Conservation (phyloP, 805 yeast species). For the Starmerella bombicola region DNA sequence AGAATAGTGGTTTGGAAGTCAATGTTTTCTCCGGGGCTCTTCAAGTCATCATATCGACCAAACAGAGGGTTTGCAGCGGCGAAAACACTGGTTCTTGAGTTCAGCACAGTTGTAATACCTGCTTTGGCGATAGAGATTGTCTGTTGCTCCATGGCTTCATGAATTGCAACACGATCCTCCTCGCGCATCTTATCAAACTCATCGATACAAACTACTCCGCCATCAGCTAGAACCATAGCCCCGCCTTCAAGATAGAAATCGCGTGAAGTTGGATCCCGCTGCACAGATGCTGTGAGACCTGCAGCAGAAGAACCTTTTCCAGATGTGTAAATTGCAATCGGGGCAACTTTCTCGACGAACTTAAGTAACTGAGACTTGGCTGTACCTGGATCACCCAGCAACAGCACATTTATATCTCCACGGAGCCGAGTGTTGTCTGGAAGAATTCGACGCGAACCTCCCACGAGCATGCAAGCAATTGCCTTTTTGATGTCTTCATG, state of each 20-base stretch:
- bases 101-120: slow-evolving; percentile 91
- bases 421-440: slow-evolving; percentile 95
- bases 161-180: slow-evolving; percentile 96
- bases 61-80: slow-evolving; percentile 98
- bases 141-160: slow-evolving; percentile 99
- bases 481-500: slow-evolving; percentile 86
- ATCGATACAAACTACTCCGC: slow-evolving; percentile 98
- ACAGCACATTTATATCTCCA: slow-evolving; percentile 89
- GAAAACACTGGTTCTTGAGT: slow-evolving; percentile 88
- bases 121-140: slow-evolving; percentile 98
- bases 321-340: slow-evolving; percentile 89
- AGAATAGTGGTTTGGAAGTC: slow-evolving; percentile 95
- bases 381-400: slow-evolving; percentile 98
- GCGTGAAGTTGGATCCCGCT: slow-evolving; percentile 70
- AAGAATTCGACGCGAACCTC: slow-evolving; percentile 81
- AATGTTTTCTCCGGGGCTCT: slow-evolving; percentile 94
- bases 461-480: slow-evolving; percentile 79
- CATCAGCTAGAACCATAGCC: slow-evolving; percentile 99
- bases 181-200: slow-evolving; percentile 99
- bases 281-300: slow-evolving; percentile 96
- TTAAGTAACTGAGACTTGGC: slow-evolving; percentile 93
- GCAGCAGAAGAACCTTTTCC: slow-evolving; percentile 99
- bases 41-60: slow-evolving; percentile 92
- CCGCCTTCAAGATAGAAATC: slow-evolving; percentile 98
- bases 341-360: slow-evolving; percentile 89